A percentile compares a stretch with the other conserved stretches of the same genome.
phyloP scores from a whole-genome alignment of 495 filamentous ascomycete species.

The Terfezia boudieri region DNA sequence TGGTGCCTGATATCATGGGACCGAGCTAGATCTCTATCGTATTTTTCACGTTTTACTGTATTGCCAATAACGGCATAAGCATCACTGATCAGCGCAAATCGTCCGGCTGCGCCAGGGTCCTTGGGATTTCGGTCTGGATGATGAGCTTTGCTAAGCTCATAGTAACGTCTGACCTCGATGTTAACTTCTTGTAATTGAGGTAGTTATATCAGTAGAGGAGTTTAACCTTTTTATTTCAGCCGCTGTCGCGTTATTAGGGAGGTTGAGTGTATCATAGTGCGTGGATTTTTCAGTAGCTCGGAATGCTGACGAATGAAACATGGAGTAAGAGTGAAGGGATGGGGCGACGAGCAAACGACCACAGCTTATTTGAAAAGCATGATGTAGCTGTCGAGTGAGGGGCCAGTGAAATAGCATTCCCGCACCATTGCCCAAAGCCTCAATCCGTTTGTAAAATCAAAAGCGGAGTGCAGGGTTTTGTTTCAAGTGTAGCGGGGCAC shows the following conservation, averaged over 20 bases:
- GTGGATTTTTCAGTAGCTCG: constrained; percentile 21
- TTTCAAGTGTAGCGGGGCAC: no score
- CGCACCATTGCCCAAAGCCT: background rate
- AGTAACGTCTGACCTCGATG: constrained; percentile 46
- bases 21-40: constrained; percentile 46
- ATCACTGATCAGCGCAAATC: constrained; percentile 68
- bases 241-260: constrained; percentile 42
- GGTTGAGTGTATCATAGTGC: constrained; percentile 66
- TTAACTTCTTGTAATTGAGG: constrained; percentile 5
- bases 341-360: background rate
- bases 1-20: constrained; percentile 20
- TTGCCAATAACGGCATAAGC: constrained; percentile 63
- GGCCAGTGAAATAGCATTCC: background rate
- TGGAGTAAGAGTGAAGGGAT: background rate
- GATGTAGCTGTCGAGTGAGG: background rate
- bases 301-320: constrained; percentile 25
- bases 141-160: constrained; percentile 71
- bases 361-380: background rate
- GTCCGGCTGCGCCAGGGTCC: constrained; percentile 46
- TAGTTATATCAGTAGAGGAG: background rate
- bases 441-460: no score
- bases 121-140: constrained; percentile 79
- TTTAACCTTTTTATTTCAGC: constrained; percentile 65
- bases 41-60: constrained; percentile 45
- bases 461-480: no score